phyloP scores from a whole-genome alignment of 257 asterid genomes.

The Solanum virginianum region DNA sequence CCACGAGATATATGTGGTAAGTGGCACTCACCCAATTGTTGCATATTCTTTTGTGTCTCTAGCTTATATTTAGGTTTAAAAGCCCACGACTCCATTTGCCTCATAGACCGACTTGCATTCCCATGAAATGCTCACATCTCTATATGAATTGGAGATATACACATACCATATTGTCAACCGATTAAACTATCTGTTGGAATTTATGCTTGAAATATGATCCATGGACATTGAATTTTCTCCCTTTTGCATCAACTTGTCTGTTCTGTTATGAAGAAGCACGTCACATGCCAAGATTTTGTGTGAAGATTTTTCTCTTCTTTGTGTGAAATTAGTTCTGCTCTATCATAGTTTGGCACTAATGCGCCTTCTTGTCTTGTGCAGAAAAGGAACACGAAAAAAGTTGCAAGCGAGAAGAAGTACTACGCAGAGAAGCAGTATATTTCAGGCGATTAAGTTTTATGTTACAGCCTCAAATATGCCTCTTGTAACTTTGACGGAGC shows the following conservation, averaged over 20 bases:
- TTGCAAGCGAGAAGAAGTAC: conserved; percentile 76
- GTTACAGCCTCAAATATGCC: neutral
- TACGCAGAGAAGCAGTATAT: conserved; percentile 68
- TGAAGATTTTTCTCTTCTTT: neutral
- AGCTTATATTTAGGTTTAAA: neutral
- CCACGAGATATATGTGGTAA: conserved; percentile 66
- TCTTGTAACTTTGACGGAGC: neutral
- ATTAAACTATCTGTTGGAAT: neutral
- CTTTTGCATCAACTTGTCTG: neutral
- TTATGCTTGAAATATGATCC: neutral
- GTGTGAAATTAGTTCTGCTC: neutral
- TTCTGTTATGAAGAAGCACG: neutral
- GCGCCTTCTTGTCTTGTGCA: conserved; percentile 7
- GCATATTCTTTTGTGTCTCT: neutral
- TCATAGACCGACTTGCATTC: neutral
- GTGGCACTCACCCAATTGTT: neutral
- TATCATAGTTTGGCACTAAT: neutral
- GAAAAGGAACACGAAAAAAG: conserved; percentile 86
- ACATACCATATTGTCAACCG: neutral
- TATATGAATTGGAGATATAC: neutral
- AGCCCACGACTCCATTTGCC: neutral
- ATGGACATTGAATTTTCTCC: neutral
- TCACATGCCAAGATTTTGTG: neutral
- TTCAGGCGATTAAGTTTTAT: conserved; percentile 36
- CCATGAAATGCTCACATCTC: neutral